Evolutionary conservation across 257 asterid genomes (phyloP), one percentile per base, ranked within the genome.

Genomic region (Jacaranda copaia): DNA sequence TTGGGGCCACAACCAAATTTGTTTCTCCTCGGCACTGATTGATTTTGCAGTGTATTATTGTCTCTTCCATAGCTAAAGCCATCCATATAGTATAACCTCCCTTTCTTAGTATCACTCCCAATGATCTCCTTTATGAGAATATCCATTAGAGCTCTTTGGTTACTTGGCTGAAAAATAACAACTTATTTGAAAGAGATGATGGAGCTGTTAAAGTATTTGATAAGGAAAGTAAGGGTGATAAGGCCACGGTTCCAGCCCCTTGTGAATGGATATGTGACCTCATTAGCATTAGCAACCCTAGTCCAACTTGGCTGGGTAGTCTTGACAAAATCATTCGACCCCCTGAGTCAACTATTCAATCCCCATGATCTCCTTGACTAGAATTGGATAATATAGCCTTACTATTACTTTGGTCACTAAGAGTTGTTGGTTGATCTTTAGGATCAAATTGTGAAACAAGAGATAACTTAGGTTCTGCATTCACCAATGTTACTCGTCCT

Each of bases 101-200:
- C 1, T 35, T 66, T 38, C 19, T 79, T 20, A 74, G 77, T 57
- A 74, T 80, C 67, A 79, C 68, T 52, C 76, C 83, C 53, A 79
- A 79, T 66, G 55, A 79, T 60, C 66, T 49, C 65, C 59, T 39
- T 60, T 15, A 59, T 42, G 4, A 1, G 68, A 14, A 61, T 61
- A 61, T 61, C 46, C 43, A 70, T 77, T 11, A 77, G 36, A 35
- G 15, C 80, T 68, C 16, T 18, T 43, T 14, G 16, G 76, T 77
- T 13, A n/a, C 53, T 57, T 77, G 42, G 38, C 70, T 14, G 0
- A 68, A 13, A 56, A 9, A 58, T 13, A 68, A 10, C 0, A 77
- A 7, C 16, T 77, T 68, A 20, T 68, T 56, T 9, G 64, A 68
- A 8, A 58, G 11, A 2, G 60, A 42, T 15, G 60, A 42, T 15